Evolutionary conservation across 257 asterid species (phyloP).

Genomic region (Handroanthus guayacan): DNA sequence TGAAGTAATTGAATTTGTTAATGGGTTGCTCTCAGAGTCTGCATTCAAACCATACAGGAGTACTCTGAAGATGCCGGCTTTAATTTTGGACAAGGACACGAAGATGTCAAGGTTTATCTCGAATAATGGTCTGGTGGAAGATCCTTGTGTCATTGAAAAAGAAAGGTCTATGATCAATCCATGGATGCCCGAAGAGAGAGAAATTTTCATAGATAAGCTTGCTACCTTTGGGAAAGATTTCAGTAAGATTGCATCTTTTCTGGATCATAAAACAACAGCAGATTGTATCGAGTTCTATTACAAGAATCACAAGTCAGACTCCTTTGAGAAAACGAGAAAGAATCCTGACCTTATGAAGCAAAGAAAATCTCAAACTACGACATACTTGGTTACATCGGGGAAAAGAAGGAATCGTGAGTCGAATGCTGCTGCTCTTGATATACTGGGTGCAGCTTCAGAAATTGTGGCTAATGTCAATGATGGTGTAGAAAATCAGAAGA

Average conservation of each 20-base stretch:
- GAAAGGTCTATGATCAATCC: constrained; percentile 62
- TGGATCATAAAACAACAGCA: constrained; percentile 61
- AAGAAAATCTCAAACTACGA: constrained; percentile 46
- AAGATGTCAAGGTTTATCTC: constrained; percentile 56
- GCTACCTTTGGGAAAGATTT: constrained; percentile 64
- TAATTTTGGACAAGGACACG: constrained; percentile 61
- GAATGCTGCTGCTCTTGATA: constrained; percentile 65
- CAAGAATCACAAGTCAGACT: constrained; percentile 68
- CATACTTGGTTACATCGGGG: constrained; percentile 62
- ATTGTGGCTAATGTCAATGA: constrained; percentile 55
- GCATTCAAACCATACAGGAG: constrained; percentile 48
- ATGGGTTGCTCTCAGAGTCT: constrained; percentile 54
- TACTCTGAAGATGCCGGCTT: constrained; percentile 64
- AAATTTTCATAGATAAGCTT: constrained; percentile 60
- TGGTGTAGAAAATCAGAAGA: constrained; percentile 40
- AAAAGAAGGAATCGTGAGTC: constrained; percentile 60
- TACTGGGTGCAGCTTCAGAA: constrained; percentile 49
- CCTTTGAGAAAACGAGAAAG: constrained; percentile 55
- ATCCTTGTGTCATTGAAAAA: constrained; percentile 61
- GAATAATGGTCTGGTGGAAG: constrained; percentile 64
- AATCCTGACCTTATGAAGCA: constrained; percentile 49
- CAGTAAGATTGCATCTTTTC: constrained; percentile 60
- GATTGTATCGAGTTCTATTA: constrained; percentile 77
- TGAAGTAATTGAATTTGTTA: constrained; percentile 46
- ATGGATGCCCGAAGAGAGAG: constrained; percentile 63